phyloP scores from a whole-genome alignment of 164 flowering plant species.

The Umbilicus rupestris region DNA sequence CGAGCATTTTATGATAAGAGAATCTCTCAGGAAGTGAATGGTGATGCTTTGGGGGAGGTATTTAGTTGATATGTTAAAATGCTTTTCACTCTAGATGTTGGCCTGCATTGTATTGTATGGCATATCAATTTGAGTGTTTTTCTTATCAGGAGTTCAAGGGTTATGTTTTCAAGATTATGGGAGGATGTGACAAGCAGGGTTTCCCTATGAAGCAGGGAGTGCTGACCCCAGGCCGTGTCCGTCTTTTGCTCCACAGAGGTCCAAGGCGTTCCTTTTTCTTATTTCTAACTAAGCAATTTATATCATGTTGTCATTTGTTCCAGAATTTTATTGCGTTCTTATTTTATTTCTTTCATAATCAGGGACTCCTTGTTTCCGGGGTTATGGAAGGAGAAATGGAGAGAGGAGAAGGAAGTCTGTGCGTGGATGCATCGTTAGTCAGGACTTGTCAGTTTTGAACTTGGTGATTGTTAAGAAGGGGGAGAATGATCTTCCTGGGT shows the following conservation, averaged over 20 bases:
- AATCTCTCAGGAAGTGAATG: slow-evolving; percentile 44
- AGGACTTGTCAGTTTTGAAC: slow-evolving; percentile 53
- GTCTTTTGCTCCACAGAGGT: slow-evolving; percentile 56
- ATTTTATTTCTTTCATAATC: background rate
- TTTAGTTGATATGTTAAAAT: background rate
- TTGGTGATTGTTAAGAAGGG: slow-evolving; percentile 52
- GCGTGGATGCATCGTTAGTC: slow-evolving; percentile 67
- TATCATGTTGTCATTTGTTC: background rate
- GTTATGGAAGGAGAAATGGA: slow-evolving; percentile 54
- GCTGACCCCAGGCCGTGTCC: slow-evolving; percentile 57
- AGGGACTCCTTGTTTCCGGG: slow-evolving; percentile 72
- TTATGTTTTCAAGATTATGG: slow-evolving; percentile 56
- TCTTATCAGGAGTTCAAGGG: slow-evolving; percentile 46
- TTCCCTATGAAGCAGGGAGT: slow-evolving; percentile 72
- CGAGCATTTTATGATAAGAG: slow-evolving; percentile 44
- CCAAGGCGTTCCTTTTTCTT: background rate
- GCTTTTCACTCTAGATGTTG: background rate
- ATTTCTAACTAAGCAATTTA: background rate
- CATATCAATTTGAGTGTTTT: background rate
- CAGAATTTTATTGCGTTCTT: background rate
- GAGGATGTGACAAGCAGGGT: slow-evolving; percentile 63
- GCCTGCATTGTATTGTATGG: no score
- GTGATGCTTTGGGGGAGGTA: slow-evolving; percentile 40
- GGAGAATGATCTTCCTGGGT: slow-evolving; percentile 42
- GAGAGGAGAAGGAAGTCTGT: slow-evolving; percentile 65